Conservation (phyloP, 2,329 filamentous ascomycete genomes). For the Sclerotinia borealis region DNA sequence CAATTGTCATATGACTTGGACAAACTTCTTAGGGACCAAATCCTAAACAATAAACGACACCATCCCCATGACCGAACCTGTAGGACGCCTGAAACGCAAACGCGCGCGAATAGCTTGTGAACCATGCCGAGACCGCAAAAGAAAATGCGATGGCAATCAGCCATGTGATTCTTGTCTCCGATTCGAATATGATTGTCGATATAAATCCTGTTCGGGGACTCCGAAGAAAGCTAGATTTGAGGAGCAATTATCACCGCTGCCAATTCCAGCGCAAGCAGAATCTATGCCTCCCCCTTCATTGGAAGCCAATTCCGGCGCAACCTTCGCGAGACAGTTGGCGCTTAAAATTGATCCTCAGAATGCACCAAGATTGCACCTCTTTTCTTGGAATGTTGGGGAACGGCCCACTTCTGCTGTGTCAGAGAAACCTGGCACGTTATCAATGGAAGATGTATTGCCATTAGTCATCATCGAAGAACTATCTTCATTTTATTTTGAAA, state of each 20-base stretch:
- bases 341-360: constrained; percentile 15
- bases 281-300: neutral
- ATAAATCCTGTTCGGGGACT: neutral
- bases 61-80: neutral
- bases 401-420: constrained; percentile 8
- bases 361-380: constrained; percentile 33
- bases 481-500: constrained; percentile 24
- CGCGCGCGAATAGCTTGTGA: constrained; percentile 7
- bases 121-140: constrained; percentile 6
- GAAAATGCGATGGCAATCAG: constrained; percentile 1
- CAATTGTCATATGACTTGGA: no score
- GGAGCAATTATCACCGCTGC: neutral
- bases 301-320: neutral
- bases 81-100: neutral
- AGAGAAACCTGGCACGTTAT: neutral
- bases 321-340: neutral
- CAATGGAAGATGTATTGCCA: neutral
- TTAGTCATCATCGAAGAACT: constrained; percentile 14
- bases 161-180: constrained; percentile 5
- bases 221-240: neutral
- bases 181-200: neutral
- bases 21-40: no score
- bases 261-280: neutral
- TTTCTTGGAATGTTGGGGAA: constrained; percentile 34
- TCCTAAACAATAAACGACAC: no score